Percentiles rank a stretch among this genome's conserved stretches.
These are phyloP conservation scores for Malus hybrid DNA, from an alignment of 331 rosid species.

Conservation along the genomic window DNA sequence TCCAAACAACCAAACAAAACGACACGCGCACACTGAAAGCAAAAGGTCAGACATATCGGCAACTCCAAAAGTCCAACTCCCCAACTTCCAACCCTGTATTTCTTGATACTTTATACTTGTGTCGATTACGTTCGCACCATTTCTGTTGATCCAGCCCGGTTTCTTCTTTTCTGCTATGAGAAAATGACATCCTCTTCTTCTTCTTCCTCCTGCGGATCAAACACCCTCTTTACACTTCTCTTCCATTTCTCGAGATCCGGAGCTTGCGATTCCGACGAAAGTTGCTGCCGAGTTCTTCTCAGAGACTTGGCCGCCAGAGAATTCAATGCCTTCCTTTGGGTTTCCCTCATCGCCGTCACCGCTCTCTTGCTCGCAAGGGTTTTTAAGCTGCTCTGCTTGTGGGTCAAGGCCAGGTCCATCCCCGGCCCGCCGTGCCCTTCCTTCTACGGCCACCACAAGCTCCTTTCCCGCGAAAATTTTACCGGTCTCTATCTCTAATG, in stretches of 20 bases:
- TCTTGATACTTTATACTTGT: background rate
- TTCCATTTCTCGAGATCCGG: slow-evolving; percentile 12
- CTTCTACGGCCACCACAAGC: slow-evolving; percentile 48
- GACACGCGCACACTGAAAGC: background rate
- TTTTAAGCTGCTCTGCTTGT: slow-evolving; percentile 22
- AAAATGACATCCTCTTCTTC: slow-evolving; percentile 29
- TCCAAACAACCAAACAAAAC: background rate
- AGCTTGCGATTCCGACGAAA: background rate
- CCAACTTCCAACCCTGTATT: background rate
- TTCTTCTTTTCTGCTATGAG: slow-evolving; percentile 11
- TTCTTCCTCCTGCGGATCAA: background rate
- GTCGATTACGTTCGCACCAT: background rate
- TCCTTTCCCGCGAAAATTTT: slow-evolving; percentile 41
- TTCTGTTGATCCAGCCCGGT: background rate
- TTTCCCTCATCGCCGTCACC: slow-evolving; percentile 39
- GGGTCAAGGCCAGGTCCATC: slow-evolving; percentile 42
- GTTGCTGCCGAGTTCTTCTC: slow-evolving; percentile 22
- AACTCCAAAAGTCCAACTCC: background rate
- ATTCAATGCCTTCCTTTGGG: slow-evolving; percentile 72
- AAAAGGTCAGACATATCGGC: background rate
- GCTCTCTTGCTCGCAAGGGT: slow-evolving; percentile 33
- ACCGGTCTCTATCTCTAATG: slow-evolving; percentile 23
- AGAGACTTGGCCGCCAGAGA: slow-evolving; percentile 49
- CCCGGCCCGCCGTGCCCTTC: slow-evolving; percentile 63
- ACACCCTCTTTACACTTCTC: slow-evolving; percentile 24